Conservation (phyloP, 495 filamentous ascomycete genomes). For the Xylaria scruposa region DNA sequence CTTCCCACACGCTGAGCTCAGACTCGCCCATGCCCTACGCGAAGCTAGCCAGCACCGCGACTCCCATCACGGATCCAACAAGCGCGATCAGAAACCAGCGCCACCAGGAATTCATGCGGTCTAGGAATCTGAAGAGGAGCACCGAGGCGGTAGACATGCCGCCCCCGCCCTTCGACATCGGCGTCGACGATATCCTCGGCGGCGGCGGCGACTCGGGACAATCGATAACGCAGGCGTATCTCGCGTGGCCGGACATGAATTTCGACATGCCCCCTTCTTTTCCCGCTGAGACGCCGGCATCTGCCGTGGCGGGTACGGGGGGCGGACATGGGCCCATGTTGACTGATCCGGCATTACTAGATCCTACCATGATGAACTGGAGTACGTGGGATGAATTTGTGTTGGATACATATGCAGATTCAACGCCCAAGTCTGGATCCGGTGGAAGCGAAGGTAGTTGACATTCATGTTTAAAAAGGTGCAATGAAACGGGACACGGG, state of each 20-base stretch:
- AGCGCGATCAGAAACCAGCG: neutral
- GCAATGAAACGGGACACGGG: constrained; percentile 6
- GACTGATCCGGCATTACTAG: neutral
- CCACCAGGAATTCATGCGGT: neutral
- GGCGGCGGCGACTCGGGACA: neutral
- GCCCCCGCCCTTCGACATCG: neutral
- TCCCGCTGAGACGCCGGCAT: neutral
- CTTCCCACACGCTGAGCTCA: constrained; percentile 4
- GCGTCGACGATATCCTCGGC: neutral
- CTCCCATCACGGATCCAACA: neutral
- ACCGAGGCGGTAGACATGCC: neutral
- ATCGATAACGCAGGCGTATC: constrained; percentile 27
- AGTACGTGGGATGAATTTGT: constrained; percentile 46
- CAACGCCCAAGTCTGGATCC: constrained; percentile 28
- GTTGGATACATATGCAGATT: constrained; percentile 35
- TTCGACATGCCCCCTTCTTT: constrained; percentile 33
- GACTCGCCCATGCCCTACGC: neutral
- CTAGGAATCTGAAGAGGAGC: neutral
- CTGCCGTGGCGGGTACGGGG: neutral
- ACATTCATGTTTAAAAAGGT: constrained; percentile 17
- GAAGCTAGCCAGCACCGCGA: neutral
- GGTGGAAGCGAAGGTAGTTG: constrained; percentile 31
- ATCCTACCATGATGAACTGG: constrained; percentile 36
- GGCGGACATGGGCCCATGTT: neutral
- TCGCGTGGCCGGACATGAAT: constrained; percentile 34